phyloP scores from a whole-genome alignment of 768 basidiomycete genomes.

The Suillus bovinus region DNA sequence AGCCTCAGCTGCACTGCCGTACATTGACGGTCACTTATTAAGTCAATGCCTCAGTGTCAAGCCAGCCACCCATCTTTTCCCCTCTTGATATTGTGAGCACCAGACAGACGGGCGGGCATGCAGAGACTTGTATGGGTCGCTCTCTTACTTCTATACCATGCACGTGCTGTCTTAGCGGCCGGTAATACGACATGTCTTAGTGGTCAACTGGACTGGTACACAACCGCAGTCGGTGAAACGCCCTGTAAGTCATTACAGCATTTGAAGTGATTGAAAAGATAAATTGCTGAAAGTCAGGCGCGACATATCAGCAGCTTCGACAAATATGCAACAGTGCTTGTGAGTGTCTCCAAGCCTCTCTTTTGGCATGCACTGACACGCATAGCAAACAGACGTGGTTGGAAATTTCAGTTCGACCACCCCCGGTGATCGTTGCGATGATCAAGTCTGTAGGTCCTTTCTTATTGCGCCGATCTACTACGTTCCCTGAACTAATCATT shows the following conservation, averaged over 20 bases:
- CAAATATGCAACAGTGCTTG: constrained; percentile 22
- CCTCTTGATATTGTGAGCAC: background rate
- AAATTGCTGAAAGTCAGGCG: constrained; percentile 13
- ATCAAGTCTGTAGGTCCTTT: constrained; percentile 5
- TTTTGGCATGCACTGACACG: background rate
- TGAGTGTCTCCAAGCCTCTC: constrained; percentile 8
- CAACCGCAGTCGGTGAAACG: constrained; percentile 22
- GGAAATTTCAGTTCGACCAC: background rate
- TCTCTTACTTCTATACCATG: background rate
- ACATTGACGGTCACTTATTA: background rate
- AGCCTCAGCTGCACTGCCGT: background rate
- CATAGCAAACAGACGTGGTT: constrained; percentile 1
- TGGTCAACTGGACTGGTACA: constrained; percentile 23
- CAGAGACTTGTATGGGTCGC: background rate
- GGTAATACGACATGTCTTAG: constrained; percentile 20
- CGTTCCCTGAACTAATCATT: background rate
- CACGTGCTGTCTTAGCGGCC: constrained; percentile 1
- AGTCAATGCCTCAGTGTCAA: background rate
- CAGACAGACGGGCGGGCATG: background rate
- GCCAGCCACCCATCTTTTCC: background rate
- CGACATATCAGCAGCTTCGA: constrained; percentile 24
- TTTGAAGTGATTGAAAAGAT: background rate
- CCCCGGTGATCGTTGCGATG: constrained; percentile 6
- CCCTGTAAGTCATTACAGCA: constrained; percentile 18
- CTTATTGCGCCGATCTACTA: background rate